These are phyloP conservation scores for Lipomyces sp. DNA, from an alignment of 805 yeast genomes.

Conservation along the genomic window DNA sequence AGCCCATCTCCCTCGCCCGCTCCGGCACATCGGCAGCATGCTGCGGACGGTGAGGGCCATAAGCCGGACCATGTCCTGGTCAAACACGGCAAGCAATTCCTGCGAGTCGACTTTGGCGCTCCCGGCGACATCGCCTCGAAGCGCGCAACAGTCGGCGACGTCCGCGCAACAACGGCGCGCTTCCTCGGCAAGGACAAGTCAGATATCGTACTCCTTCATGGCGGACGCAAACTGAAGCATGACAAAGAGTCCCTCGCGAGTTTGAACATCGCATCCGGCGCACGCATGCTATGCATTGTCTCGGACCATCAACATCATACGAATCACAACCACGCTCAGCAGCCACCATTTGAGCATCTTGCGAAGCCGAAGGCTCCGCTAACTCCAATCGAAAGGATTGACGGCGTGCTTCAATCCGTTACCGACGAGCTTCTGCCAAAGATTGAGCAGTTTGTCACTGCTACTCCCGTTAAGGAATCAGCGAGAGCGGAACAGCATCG, in stretches of 20 bases:
- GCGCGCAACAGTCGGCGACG: conserved; percentile 30
- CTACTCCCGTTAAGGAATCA: conserved; percentile 9
- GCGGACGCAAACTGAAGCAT: conserved; percentile 29
- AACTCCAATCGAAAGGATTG: conserved; percentile 23
- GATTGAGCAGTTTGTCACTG: conserved; percentile 16
- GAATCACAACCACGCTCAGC: conserved; percentile 2
- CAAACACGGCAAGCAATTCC: conserved; percentile 22
- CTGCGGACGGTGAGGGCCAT: too few species aligned
- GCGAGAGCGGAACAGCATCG: conserved; percentile 17
- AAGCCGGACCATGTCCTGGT: conserved; percentile 24
- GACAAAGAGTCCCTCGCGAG: conserved; percentile 20
- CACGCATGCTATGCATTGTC: conserved; percentile 18
- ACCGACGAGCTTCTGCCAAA: conserved; percentile 21
- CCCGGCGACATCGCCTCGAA: conserved; percentile 29
- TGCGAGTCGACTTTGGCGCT: conserved; percentile 23
- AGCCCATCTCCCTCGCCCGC: conserved; percentile 1
- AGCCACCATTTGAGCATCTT: too few species aligned
- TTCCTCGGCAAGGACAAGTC: conserved; percentile 16
- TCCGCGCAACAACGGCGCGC: conserved; percentile 28
- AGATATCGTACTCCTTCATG: conserved; percentile 20
- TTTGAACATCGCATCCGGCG: conserved; percentile 14
- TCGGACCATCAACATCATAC: neutral
- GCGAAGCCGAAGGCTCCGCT: conserved; percentile 10
- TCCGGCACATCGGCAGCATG: neutral
- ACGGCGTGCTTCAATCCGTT: conserved; percentile 13